phyloP scores from a whole-genome alignment of 208 protist species.

The Acanthamoeba royreba region DNA sequence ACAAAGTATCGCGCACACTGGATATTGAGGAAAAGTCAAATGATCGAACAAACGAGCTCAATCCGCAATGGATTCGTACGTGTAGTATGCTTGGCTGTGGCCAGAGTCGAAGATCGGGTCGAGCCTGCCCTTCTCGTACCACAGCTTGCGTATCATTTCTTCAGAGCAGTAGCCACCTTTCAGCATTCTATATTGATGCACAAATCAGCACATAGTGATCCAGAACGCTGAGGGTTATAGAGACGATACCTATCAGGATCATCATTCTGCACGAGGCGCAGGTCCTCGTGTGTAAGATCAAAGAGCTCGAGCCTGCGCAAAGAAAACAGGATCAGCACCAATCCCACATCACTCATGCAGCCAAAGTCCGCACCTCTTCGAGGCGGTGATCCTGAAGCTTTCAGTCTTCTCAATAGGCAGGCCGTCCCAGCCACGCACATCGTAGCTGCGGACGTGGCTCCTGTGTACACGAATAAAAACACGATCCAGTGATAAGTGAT shows the following conservation, averaged over 20 bases:
- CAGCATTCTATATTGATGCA: background rate
- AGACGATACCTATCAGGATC: background rate
- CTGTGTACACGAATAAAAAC: no score
- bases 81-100: background rate
- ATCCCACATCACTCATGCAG: background rate
- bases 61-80: background rate
- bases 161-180: slow-evolving; percentile 22
- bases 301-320: background rate
- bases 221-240: background rate
- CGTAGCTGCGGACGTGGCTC: background rate
- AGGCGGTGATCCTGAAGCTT: background rate
- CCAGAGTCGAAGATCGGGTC: slow-evolving; percentile 29
- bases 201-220: background rate
- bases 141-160: background rate
- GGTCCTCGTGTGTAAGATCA: background rate
- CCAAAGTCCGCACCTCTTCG: background rate
- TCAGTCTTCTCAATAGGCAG: slow-evolving; percentile 1
- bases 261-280: background rate
- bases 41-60: background rate
- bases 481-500: background rate
- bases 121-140: slow-evolving; percentile 1
- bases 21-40: background rate
- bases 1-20: slow-evolving; percentile 9
- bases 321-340: background rate
- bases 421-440: background rate